Evolutionary conservation across 1,139 yeast species (phyloP), one percentile per base, ranked within the genome.

Genomic region (Blastobotrys serpentis): DNA sequence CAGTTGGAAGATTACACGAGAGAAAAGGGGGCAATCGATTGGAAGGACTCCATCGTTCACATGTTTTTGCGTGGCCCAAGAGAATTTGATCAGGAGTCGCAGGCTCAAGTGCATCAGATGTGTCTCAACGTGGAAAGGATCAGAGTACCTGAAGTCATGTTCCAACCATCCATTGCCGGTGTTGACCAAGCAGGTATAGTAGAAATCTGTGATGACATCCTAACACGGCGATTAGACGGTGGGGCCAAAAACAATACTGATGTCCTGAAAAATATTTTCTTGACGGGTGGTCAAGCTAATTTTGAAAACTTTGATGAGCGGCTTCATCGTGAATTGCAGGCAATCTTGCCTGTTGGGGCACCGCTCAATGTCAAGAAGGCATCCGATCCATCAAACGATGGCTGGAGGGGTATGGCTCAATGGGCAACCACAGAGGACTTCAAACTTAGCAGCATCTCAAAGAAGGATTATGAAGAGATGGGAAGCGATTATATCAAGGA

Each of bases 91-190:
- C 76, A 81, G 19, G 84, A 82, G 51, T 75, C 79, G 49, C 71
- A 74, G 33, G 86, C 81, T 53, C 83, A 83, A 57, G 87, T 84
- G 46, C 95, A 90, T 67, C 98, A 92, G 68, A 73, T 94, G 54
- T 96, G 89, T 68, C 62, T 94, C 44, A 94, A 92, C 65, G 77
- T 90, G 26, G 99, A 94, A 67, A 77, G 98, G 50, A 85, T 90
- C 26, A 77, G 96, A 51, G 88, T 90, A 1, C 97, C 98, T 0
- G 99, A 94, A 66, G 83, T 90, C 1, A 64, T 88, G 45, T 90
- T 92, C 68, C 95, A 90, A 64, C 98, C 99, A n/a, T 78, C 83
- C 11, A 88, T 92, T 55, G 96, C 95, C 0, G 98, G 98, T 11
- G 72, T 89, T 29, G 98, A 94, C 65, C 98, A 90, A 67, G 96